Evolutionary conservation across 148 eudicot species (phyloP).

Genomic region (Silene conica): DNA sequence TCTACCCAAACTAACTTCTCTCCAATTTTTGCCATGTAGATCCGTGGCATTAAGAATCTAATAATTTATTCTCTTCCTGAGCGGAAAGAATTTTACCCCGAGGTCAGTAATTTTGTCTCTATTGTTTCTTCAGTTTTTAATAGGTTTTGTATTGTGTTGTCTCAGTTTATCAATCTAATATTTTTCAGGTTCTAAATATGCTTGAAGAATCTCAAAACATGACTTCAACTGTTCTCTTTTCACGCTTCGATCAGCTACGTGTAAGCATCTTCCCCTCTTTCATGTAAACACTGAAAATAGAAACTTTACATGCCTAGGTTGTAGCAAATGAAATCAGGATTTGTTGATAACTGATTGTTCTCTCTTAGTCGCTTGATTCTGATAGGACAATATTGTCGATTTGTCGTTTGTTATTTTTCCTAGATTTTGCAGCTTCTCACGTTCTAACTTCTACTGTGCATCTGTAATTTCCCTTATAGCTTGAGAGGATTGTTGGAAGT

Average conservation of each 20-base stretch:
- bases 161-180: background rate
- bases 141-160: background rate
- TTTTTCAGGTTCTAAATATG: slow-evolving; percentile 77
- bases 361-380: background rate
- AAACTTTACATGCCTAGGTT: too few relatives aligned
- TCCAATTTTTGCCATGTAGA: slow-evolving; percentile 35
- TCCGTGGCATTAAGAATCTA: slow-evolving; percentile 82
- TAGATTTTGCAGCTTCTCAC: background rate
- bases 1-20: background rate
- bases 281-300: background rate
- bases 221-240: slow-evolving; percentile 74
- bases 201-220: slow-evolving; percentile 69
- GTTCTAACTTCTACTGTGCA: background rate
- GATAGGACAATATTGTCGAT: background rate
- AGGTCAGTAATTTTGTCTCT: slow-evolving; percentile 42
- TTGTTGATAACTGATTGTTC: too few relatives aligned
- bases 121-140: background rate
- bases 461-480: slow-evolving; percentile 30
- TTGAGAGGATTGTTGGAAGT: slow-evolving; percentile 88
- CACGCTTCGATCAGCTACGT: slow-evolving; percentile 65
- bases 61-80: slow-evolving; percentile 92
- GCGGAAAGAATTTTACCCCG: slow-evolving; percentile 95
- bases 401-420: background rate
- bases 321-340: too few relatives aligned
- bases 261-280: slow-evolving; percentile 34